phyloP scores from a whole-genome alignment of 2,329 filamentous ascomycete genomes.

The Neofusicoccum sp. region DNA sequence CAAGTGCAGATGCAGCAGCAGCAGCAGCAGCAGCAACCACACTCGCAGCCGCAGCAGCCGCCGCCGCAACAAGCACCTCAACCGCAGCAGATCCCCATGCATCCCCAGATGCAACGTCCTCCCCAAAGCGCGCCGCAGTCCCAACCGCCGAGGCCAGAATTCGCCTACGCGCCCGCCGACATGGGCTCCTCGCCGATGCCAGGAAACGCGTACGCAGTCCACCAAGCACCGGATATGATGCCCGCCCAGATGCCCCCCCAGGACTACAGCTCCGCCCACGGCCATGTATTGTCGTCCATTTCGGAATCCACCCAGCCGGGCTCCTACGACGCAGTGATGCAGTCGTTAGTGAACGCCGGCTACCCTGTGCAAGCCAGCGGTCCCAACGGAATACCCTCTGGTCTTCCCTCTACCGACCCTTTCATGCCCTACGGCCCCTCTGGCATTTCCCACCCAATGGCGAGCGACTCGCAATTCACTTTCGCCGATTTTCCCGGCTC shows the following conservation, averaged over 20 bases:
- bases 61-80: not conserved
- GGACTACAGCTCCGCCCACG: slow-evolving; percentile 8
- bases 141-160: not conserved
- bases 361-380: slow-evolving; percentile 32
- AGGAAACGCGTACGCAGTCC: slow-evolving; percentile 22
- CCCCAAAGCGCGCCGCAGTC: slow-evolving; percentile 10
- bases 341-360: slow-evolving; percentile 27
- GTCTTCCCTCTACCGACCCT: slow-evolving; percentile 23
- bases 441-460: slow-evolving; percentile 25
- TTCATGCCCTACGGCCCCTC: slow-evolving; percentile 28
- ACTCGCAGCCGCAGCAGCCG: not conserved
- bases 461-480: slow-evolving; percentile 23
- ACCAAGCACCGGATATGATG: slow-evolving; percentile 10
- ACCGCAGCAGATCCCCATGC: slow-evolving; percentile 3
- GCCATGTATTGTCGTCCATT: slow-evolving; percentile 16
- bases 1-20: slow-evolving; percentile 19
- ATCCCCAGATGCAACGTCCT: not conserved
- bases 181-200: slow-evolving; percentile 36
- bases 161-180: slow-evolving; percentile 24
- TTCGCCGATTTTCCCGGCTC: slow-evolving; percentile 26
- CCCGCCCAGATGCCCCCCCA: slow-evolving; percentile 9
- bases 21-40: not conserved
- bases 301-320: slow-evolving; percentile 17
- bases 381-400: slow-evolving; percentile 22
- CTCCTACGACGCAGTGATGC: slow-evolving; percentile 32